Evolutionary conservation across 2,329 filamentous ascomycete species (phyloP).

Genomic region (Lasiodiplodia sp.): DNA sequence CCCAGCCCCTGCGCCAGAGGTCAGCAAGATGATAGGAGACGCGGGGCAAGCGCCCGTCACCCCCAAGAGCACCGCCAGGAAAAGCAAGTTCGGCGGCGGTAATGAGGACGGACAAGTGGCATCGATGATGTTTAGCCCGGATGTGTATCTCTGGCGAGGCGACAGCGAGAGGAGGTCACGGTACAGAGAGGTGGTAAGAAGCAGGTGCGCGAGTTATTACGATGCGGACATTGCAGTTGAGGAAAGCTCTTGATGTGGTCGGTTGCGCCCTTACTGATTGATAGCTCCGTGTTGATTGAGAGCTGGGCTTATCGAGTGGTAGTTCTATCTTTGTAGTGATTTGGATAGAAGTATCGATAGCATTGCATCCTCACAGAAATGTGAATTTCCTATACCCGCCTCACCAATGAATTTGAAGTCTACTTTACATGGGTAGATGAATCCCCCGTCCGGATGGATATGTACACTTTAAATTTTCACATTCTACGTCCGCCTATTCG

Average conservation of each 20-base stretch:
- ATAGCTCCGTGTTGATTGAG: no score
- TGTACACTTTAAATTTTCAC: no score
- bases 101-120: background rate
- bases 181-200: constrained; percentile 2
- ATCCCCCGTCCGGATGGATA: no score
- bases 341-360: no score
- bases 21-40: background rate
- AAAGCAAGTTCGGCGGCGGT: background rate
- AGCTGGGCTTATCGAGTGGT: no score
- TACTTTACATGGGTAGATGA: no score
- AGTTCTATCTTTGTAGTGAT: no score
- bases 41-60: background rate
- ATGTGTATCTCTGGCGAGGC: constrained; percentile 21
- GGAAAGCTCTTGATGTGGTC: background rate
- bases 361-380: no score
- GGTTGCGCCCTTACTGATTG: background rate
- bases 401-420: no score
- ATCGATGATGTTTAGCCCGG: background rate
- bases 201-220: background rate
- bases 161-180: constrained; percentile 10
- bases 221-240: background rate
- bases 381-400: no score
- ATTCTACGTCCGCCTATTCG: no score
- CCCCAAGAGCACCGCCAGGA: background rate
- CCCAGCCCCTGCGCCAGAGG: background rate